phyloP scores from a whole-genome alignment of 352 stramenopile genomes.

The Elongisporangium undulatum region DNA sequence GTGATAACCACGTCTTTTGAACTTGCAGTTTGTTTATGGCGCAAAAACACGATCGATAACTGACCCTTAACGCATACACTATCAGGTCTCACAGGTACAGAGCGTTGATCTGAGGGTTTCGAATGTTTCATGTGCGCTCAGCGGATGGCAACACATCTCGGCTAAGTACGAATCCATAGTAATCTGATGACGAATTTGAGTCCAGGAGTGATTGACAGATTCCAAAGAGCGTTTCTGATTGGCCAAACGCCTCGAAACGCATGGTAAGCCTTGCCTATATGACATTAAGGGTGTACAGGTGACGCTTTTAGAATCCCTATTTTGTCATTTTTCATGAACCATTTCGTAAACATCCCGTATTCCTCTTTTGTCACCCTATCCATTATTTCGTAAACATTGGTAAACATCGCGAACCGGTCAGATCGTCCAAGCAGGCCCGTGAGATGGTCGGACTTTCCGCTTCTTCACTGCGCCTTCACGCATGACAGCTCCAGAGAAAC shows the following conservation, averaged over 20 bases:
- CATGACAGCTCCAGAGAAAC: no score
- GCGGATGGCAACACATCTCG: not conserved
- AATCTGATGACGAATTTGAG: not conserved
- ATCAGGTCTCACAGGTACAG: not conserved
- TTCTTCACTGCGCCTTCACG: not conserved
- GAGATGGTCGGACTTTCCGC: not conserved
- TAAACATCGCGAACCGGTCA: not conserved
- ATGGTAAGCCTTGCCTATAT: not conserved
- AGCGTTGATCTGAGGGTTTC: no score
- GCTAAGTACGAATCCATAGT: not conserved
- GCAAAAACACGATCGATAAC: not conserved
- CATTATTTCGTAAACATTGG: not conserved
- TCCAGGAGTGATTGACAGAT: not conserved
- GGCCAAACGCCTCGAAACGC: not conserved
- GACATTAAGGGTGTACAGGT: not conserved
- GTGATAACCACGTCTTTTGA: not conserved
- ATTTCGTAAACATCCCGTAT: not conserved
- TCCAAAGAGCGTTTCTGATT: not conserved
- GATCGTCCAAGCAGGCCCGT: no score
- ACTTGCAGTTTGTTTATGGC: not conserved
- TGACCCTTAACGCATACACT: not conserved
- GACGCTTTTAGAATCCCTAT: not conserved
- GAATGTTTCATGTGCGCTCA: no score
- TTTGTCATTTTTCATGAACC: not conserved
- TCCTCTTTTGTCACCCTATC: not conserved